Base-by-base conservation (phyloP, 2,329 filamentous ascomycete genomes). In the Arthroderma sp. region DNA sequence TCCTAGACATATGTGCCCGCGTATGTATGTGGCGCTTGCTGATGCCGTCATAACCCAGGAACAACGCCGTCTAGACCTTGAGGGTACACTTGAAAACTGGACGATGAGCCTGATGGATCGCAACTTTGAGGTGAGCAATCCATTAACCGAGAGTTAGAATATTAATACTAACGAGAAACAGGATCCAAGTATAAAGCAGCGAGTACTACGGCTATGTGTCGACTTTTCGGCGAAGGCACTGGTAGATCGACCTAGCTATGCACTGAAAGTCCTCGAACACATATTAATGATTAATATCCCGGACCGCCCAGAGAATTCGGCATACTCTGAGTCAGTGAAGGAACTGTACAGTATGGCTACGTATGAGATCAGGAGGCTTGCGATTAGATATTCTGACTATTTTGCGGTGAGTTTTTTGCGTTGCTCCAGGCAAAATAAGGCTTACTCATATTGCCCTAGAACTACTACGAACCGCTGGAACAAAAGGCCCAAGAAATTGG, bases 311-410 rank as follows among this genome's bases (percentile, higher is more conserved):
- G 81, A 86, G 47, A 81, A 86, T 64, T 79, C 81, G 41, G 76
- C 82, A 2, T 95, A 91, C 70, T 90, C 87, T 13, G 93, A 97
- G 62, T 85, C 91, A 0, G 87, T 96, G 37, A 93, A 91, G 67
- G 88, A 94, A 58, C 78, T 98, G 15, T 90, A 96, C 68, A 82
- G 81, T 2, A 82, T 94, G 66, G 87, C 88, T 65, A 89, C 90
- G 71, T 80, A 89, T 57, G 91, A 98, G 70, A 78, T 97, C 59
- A 90, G 95, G 66, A 82, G 91, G 58, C 77, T 98, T 41, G 91
- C 91, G 5, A 84, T 88, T 61, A 88, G 90, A 65, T 95, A 96
- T 79, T 86, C 93, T 0, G 88, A 97, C 68, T 86, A 95, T 67
- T 83, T 98, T 61, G 79, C 93, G 65, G 81, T 86, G 73, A 73